Percentiles rank a stretch among this genome's conserved stretches.
These are phyloP conservation scores for Flaveria linearis DNA, from an alignment of 129 eudicot genomes.

Conservation along the genomic window DNA sequence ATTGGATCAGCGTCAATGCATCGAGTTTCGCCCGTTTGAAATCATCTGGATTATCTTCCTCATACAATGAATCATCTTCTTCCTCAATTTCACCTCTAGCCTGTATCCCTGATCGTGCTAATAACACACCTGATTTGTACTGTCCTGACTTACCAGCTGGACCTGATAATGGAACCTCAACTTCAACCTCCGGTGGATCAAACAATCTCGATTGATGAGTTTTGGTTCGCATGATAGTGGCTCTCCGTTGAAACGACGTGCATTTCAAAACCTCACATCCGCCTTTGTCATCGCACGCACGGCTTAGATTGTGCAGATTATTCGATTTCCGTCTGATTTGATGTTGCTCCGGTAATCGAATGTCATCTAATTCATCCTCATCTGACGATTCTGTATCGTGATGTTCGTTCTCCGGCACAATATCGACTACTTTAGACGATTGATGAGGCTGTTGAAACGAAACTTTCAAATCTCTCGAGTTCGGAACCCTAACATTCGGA, in stretches of 20 bases:
- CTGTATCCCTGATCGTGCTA: constrained; percentile 48
- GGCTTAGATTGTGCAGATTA: constrained; percentile 11
- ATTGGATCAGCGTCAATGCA: constrained; percentile 50
- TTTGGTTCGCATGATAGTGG: constrained; percentile 44
- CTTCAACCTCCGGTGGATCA: constrained; percentile 57
- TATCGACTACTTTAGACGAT: constrained; percentile 35
- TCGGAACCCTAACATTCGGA: constrained; percentile 20
- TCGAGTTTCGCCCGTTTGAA: constrained; percentile 46
- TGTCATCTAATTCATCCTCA: constrained; percentile 14
- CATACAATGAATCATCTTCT: constrained; percentile 65
- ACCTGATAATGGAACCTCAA: constrained; percentile 25
- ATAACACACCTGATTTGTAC: constrained; percentile 38
- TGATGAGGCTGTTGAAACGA: constrained; percentile 47
- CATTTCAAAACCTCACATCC: constrained; percentile 66
- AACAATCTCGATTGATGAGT: constrained; percentile 61
- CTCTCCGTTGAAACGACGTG: constrained; percentile 62
- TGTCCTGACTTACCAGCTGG: constrained; percentile 42
- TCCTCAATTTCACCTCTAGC: constrained; percentile 45
- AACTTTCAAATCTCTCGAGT: constrained; percentile 40
- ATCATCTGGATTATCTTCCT: constrained; percentile 71
- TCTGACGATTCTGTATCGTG: constrained; percentile 22
- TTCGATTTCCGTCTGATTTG: constrained; percentile 34
- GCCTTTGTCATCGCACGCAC: constrained; percentile 19
- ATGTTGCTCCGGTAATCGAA: constrained; percentile 26
- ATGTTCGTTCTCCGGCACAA: constrained; percentile 17